Conservation (phyloP, 2,329 filamentous ascomycete genomes). For the Colletotrichum incanum region DNA sequence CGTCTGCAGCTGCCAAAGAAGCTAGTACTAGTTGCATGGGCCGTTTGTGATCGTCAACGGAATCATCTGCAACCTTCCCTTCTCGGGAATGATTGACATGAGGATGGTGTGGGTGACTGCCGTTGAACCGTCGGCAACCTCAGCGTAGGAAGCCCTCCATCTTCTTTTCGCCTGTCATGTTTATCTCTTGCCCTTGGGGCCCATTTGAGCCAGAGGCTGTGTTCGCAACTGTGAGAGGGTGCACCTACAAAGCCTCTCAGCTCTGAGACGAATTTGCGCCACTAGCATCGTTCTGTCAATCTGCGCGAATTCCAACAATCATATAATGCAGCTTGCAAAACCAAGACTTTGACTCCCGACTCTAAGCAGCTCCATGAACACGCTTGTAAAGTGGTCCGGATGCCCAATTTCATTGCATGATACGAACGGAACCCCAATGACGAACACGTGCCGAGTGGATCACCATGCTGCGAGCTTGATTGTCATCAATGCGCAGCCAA, state of each 20-base stretch:
- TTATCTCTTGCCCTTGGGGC: too few species aligned
- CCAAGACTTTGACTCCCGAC: neutral
- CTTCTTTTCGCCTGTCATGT: neutral
- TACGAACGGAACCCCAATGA: neutral
- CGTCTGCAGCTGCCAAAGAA: neutral
- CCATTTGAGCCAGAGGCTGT: neutral
- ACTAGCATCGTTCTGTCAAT: neutral
- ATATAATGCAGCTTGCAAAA: neutral
- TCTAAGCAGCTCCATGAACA: neutral
- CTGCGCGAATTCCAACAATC: neutral
- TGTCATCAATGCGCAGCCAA: neutral
- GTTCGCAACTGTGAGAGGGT: neutral
- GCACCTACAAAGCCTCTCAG: neutral
- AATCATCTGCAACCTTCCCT: conserved; percentile 19
- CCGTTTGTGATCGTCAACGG: neutral
- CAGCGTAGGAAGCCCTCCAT: too few species aligned
- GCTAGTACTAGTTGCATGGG: neutral
- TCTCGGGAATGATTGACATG: neutral
- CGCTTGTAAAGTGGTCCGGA: neutral
- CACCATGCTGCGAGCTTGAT: neutral
- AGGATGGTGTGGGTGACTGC: neutral
- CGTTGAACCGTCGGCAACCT: neutral
- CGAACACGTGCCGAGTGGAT: neutral
- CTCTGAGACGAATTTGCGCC: neutral
- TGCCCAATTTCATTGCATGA: neutral